Base-by-base conservation (phyloP, 1,284 basidiomycete species). In the Agroathelia rolfsii region DNA sequence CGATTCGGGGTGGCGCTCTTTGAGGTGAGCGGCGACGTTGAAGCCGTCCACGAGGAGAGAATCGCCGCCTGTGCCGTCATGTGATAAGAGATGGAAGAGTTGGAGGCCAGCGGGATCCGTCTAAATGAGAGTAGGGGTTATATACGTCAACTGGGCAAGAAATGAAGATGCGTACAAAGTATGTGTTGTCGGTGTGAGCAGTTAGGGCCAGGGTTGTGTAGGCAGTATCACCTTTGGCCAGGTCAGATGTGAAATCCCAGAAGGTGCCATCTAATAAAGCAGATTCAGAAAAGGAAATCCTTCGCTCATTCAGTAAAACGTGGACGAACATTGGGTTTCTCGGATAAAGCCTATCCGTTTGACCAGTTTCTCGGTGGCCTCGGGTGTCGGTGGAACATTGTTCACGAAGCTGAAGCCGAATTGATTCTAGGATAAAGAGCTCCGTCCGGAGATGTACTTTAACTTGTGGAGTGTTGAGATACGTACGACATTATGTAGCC, bases 201-300 rank as follows among this genome's bases (percentile, higher is more conserved):
- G 76, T 78, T 4, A 98, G 72, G 1, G 82, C 82, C 24, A 95
- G 58, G 13, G 81, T 86, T 6, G 90, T 93, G 58, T 98, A 98
- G 13, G 82, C 79, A 5, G 88, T 80, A 52, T 97, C 93, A 13
- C 90, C 90, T 49, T 86, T 90, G 8, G 82, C 77, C 13, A 95
- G 69, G 51, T 95, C 80, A 0, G 92, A 79, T 1, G 92, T 96
- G 50, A 98, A 95, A 49, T 96, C 89, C 93, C 94, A 98, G 57
- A 97, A 94, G 30, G 78, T 77, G 20, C 88, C 89, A 46, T 93
- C 86, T 90, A 38, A 1, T 30, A 18, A 28, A 31, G 28, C 33
- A 33, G 27, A 25, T 38, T 13, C 28, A 28, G 22, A 27, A 16
- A 6, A 31, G 23, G 24, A 17, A 10, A 9, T 8, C 15, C 26